Conservation (phyloP, 257 asterid species). For the Ophiorrhiza pumila region DNA sequence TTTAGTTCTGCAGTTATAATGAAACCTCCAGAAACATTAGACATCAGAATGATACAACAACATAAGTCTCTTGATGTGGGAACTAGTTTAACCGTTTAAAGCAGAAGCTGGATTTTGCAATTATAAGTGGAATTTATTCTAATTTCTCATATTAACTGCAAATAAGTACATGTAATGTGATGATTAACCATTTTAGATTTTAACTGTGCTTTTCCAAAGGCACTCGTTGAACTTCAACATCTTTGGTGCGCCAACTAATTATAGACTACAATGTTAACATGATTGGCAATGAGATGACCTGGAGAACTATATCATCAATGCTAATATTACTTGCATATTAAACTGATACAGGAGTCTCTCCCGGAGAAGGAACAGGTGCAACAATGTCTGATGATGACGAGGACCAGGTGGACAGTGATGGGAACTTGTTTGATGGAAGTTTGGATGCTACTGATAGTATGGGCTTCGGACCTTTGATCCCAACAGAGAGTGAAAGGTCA, state of each 20-base stretch:
- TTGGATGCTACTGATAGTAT: constrained; percentile 70
- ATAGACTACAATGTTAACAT: neutral
- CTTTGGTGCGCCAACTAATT: neutral
- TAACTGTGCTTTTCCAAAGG: neutral
- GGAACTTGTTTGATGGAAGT: constrained; percentile 78
- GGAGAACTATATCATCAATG: neutral
- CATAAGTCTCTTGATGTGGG: neutral
- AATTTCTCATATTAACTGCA: neutral
- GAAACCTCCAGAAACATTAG: neutral
- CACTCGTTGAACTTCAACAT: neutral
- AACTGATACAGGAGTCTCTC: constrained; percentile 63
- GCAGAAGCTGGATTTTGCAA: neutral
- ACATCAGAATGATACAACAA: neutral
- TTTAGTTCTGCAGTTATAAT: neutral
- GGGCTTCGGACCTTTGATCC: constrained; percentile 91
- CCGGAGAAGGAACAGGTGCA: constrained; percentile 94
- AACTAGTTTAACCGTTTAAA: neutral
- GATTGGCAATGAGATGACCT: neutral
- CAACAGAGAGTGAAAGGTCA: constrained; percentile 84
- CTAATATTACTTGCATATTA: neutral
- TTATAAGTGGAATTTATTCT: neutral
- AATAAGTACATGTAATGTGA: neutral
- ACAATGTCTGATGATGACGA: constrained; percentile 96
- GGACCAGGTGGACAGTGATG: constrained; percentile 82
- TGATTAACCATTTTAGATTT: neutral